Conservation (phyloP, 352 stramenopile species). For the Phytopythium helicoides region DNA sequence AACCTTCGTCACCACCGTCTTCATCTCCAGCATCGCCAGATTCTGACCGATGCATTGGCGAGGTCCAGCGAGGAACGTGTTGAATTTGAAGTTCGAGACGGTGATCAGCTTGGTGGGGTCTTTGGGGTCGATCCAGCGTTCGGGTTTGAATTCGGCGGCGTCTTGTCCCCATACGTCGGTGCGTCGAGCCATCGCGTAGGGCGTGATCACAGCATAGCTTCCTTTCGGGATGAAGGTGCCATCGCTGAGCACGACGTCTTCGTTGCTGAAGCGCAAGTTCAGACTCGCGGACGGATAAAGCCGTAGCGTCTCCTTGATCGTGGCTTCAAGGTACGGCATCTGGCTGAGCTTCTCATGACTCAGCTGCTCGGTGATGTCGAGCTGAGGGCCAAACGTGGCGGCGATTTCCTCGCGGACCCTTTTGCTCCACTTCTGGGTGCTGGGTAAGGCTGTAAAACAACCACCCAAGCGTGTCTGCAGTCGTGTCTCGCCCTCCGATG, state of each 20-base stretch:
- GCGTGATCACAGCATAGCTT: constrained; percentile 29
- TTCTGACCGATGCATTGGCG: constrained; percentile 47
- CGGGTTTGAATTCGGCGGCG: constrained; percentile 42
- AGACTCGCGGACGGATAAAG: constrained; percentile 19
- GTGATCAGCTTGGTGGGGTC: constrained; percentile 11
- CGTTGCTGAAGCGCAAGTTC: constrained; percentile 21
- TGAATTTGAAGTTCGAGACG: constrained; percentile 46
- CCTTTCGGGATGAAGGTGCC: constrained; percentile 42
- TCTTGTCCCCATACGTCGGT: constrained; percentile 46
- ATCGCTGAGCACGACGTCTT: constrained; percentile 36
- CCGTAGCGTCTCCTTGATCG: constrained; percentile 7
- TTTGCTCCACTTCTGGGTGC: constrained; percentile 24
- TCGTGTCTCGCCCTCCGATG: constrained; percentile 43
- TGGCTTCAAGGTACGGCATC: constrained; percentile 4
- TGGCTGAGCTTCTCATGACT: background rate
- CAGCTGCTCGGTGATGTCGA: background rate
- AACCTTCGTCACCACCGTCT: constrained; percentile 26
- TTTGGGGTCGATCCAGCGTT: constrained; percentile 39
- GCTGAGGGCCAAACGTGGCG: background rate
- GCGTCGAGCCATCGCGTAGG: constrained; percentile 44
- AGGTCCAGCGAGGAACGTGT: constrained; percentile 37
- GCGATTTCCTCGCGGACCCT: constrained; percentile 17
- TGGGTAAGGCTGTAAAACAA: constrained; percentile 32
- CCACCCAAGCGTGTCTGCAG: constrained; percentile 33
- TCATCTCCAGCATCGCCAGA: constrained; percentile 42